A percentile compares a stretch with the other conserved stretches of the same genome.
Evolutionary conservation across 768 basidiomycete species (phyloP).

Genomic region (Lactarius psammicola): DNA sequence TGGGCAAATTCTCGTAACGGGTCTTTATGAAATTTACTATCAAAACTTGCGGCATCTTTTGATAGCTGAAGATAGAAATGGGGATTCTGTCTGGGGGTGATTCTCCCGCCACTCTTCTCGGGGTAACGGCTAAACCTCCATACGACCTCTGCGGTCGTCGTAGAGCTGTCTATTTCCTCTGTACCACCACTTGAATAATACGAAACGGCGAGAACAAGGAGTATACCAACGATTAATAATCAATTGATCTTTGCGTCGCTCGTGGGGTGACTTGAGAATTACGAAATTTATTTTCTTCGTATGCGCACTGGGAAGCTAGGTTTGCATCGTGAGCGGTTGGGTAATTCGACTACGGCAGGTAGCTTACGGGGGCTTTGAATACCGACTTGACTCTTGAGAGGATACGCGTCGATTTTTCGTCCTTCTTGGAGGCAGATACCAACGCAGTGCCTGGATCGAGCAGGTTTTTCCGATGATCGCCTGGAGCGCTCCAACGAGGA

Average conservation of each 20-base stretch:
- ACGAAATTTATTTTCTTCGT: not conserved
- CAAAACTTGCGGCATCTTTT: not conserved
- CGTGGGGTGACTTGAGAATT: not conserved
- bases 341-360: not conserved
- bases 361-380: not conserved
- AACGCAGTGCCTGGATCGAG: not conserved
- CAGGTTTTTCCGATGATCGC: not conserved
- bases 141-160: not conserved
- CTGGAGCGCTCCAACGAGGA: not conserved
- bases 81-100: not conserved
- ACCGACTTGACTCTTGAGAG: not conserved
- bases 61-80: not conserved
- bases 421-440: not conserved
- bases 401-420: not conserved
- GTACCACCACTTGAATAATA: not conserved
- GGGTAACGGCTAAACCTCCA: slow-evolving; percentile 8
- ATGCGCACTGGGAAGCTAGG: not conserved
- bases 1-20: not conserved
- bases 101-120: not conserved
- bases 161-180: not conserved
- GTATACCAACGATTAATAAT: not conserved
- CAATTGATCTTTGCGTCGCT: not conserved
- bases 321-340: not conserved
- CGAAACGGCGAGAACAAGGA: not conserved
- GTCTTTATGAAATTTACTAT: not conserved